Base-by-base conservation (phyloP, 371 early-diverging fungal genomes). In the Syncephalastrum racemosum region DNA sequence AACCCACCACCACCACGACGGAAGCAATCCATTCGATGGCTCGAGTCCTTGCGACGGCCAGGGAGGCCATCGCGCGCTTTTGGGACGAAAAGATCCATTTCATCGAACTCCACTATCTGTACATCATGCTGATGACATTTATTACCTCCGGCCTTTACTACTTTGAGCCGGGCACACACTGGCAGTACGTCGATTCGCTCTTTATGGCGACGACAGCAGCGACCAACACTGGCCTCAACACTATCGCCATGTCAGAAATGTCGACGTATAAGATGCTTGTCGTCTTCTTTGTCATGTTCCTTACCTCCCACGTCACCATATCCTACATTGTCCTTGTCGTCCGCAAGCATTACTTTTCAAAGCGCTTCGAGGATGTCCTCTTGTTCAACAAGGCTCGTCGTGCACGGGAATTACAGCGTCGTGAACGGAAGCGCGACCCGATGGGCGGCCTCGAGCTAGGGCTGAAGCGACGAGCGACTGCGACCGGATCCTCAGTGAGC, bases 301-400 rank as follows among this genome's bases (percentile, higher is more conserved):
- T 71, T 18, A 57, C 70, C 0, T 79, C 79, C 0, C 73, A 68
- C 44, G 53, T 75, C 8, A 53, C 68, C 22, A 64, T 79, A 10
- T 73, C 71, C 3, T 55, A 71, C 20, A 55, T 67, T 14, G 62
- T 79, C 10, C 50, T 79, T 12, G 57, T 62, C 14, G 67, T 75
- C 4, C 60, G 79, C 39, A 62, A 60, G 12, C 64, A 73, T 45
- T 75, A 71, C 19, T 79, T 79, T 41, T 75, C 75, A 15, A 75
- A 73, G 23, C 64, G 79, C n/a, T 79, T 79, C 42, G 71, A 79
- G 27, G 79, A 79, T 45, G 56, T 75, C 31, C 51, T 79, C 6
- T 22, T 62, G 4, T 73, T 65, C 52, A 77, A 77, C 50, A 73
- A 69, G 42, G 67, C 61, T 2, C 60, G 60, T 1, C 71, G 60